Base-by-base conservation (phyloP, 768 basidiomycete genomes). In the Harrya chromipes region DNA sequence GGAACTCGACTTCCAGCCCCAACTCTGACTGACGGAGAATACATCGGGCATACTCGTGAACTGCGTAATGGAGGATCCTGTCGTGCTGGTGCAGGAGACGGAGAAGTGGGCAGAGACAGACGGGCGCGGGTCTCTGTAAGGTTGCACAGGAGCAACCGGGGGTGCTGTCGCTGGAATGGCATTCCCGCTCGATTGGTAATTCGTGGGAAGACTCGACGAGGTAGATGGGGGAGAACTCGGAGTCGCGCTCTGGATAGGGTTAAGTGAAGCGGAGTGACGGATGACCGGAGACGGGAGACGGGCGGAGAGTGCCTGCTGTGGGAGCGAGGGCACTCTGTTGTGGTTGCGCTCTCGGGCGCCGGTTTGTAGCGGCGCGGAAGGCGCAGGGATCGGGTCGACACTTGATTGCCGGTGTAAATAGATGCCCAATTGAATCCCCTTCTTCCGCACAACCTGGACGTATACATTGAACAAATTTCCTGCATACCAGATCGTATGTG, bases 401-500 rank as follows among this genome's bases (percentile, higher is more conserved):
- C 74, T 84, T 19, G 85, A 87, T 66, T 94, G 92, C 8, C 94
- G 78, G 63, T 94, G 90, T 2, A 95, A 75, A 60, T 95, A 95
- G 26, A 95, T 82, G 1, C 94, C 94, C 2, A 95, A 74, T 60
- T 97, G 93, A 3, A 74, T 60, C 21, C 74, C 75, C 65, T 94
- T 94, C 79, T 89, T 90, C 56, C 84, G 80, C 43, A 92, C 84
- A 39, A 93, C 77, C 65, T 95, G 92, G 37, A 94, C 84, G 60
- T 94, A 95, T 2, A 92, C 83, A 55, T 92, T 92, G 74, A 84
- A 94, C 60, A 90, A 72, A 58, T 81, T 90, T 9, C 94, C 94
- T 2, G 87, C 92, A 63, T 93, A 90, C 82, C 90, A 94, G 46
- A 94, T 77, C 3, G 93, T 97, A 47, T 84, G 82, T 8, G 88